These are phyloP conservation scores for Xylariales sp. DNA, from an alignment of 2,329 filamentous ascomycete species.

Conservation along the genomic window DNA sequence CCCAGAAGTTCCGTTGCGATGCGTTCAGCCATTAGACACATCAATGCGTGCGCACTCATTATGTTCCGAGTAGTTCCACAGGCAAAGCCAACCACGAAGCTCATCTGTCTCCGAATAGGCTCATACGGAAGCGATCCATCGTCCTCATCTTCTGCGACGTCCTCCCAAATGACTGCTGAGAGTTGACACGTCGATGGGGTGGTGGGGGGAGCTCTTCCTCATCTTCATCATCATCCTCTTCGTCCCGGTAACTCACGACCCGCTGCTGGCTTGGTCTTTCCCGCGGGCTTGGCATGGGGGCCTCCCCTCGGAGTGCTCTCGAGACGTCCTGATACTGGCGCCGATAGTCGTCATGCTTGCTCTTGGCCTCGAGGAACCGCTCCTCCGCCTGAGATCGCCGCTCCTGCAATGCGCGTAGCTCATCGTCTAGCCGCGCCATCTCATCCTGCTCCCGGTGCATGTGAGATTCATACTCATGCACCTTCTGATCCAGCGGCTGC, in stretches of 20 bases:
- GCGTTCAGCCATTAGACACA: no score
- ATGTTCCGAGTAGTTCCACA: no score
- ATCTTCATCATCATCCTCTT: conserved; percentile 20
- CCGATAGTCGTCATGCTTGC: conserved; percentile 39
- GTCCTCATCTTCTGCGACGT: conserved; percentile 22
- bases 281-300: conserved; percentile 13
- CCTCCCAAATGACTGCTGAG: conserved; percentile 27
- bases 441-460: conserved; percentile 38
- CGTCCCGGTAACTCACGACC: conserved; percentile 18
- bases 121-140: conserved; percentile 26
- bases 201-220: conserved; percentile 15
- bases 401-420: conserved; percentile 36
- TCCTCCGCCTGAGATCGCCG: conserved; percentile 35
- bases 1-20: no score
- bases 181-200: conserved; percentile 22
- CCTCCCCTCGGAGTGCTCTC: conserved; percentile 36
- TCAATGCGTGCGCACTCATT: no score
- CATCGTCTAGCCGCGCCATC: conserved; percentile 38
- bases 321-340: conserved; percentile 38
- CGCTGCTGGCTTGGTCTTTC: conserved; percentile 10
- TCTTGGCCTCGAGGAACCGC: conserved; percentile 37
- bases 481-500: conserved; percentile 39
- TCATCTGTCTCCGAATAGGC: conserved; percentile 20
- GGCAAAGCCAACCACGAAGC: not conserved
- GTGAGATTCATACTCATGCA: conserved; percentile 36